Conservation (phyloP, 331 rosid genomes). For the Cydonia oblonga region DNA sequence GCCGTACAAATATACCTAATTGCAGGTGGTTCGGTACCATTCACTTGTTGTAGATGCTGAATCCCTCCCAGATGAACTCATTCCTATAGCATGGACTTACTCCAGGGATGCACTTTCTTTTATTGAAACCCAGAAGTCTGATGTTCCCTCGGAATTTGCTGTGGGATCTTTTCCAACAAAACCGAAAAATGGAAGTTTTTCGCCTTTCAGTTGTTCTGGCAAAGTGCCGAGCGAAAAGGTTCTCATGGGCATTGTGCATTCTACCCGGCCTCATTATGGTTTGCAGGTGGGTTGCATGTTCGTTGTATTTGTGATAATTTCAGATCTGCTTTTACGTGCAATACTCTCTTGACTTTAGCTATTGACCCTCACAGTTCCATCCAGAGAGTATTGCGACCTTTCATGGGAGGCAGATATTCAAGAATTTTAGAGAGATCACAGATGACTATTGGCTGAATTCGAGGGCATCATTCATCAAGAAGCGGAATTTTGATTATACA, state of each 20-base stretch:
- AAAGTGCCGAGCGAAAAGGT: constrained; percentile 28
- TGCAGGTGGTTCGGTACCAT: constrained; percentile 97
- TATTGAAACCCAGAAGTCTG: constrained; percentile 30
- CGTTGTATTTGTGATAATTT: constrained; percentile 10
- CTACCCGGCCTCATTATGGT: constrained; percentile 91
- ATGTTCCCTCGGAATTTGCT: constrained; percentile 19
- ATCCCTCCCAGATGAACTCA: constrained; percentile 80
- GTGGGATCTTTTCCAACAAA: constrained; percentile 22
- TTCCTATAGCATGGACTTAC: constrained; percentile 96
- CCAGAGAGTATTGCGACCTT: constrained; percentile 95
- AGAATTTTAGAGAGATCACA: constrained; percentile 77
- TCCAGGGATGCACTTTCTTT: constrained; percentile 47
- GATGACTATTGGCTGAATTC: constrained; percentile 64
- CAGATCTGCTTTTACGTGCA: constrained; percentile 10
- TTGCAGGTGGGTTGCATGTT: constrained; percentile 62
- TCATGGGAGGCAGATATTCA: constrained; percentile 76
- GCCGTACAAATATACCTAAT: constrained; percentile 14
- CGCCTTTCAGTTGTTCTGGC: constrained; percentile 17
- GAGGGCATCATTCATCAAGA: constrained; percentile 28
- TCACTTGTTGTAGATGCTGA: constrained; percentile 76
- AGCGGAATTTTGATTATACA: constrained; percentile 24
- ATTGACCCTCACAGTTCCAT: constrained; percentile 68
- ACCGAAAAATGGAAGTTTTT: constrained; percentile 24
- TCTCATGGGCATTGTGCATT: constrained; percentile 90
- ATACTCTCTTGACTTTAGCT: constrained; percentile 10